phyloP scores from a whole-genome alignment of 805 yeast genomes.

The Metschnikowia peoriensis region DNA sequence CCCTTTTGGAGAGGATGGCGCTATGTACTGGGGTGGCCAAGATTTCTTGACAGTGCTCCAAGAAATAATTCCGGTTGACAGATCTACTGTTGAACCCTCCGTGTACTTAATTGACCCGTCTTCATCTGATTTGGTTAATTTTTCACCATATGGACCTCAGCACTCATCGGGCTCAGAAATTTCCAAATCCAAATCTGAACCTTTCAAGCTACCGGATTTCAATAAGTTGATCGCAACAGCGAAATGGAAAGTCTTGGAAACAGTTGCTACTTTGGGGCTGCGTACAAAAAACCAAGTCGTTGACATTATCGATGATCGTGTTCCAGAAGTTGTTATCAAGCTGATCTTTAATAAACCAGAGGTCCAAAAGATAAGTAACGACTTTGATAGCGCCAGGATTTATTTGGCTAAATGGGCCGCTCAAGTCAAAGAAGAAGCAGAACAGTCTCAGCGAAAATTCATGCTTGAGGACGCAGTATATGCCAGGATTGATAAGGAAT shows the following conservation, averaged over 20 bases:
- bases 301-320: conserved; percentile 59
- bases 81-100: conserved; percentile 68
- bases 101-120: conserved; percentile 79
- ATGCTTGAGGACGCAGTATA: conserved; percentile 60
- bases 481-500: conserved; percentile 53
- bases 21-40: conserved; percentile 88
- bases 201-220: conserved; percentile 28
- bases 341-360: conserved; percentile 68
- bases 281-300: conserved; percentile 52
- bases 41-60: conserved; percentile 61
- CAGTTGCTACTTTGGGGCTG: conserved; percentile 73
- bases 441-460: conserved; percentile 49
- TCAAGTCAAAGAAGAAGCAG: conserved; percentile 90
- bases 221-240: conserved; percentile 59
- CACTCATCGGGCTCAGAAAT: neutral
- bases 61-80: conserved; percentile 58
- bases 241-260: conserved; percentile 83
- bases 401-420: conserved; percentile 97
- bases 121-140: conserved; percentile 58
- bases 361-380: conserved; percentile 77
- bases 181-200: conserved; percentile 11
- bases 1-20: conserved; percentile 59
- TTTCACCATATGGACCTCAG: conserved; percentile 35
- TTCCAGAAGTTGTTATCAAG: conserved; percentile 58
- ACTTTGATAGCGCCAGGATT: conserved; percentile 88